Evolutionary conservation across 2,329 filamentous ascomycete species (phyloP), one percentile per base, ranked within the genome.

Genomic region (Plenodomus lindquistii): DNA sequence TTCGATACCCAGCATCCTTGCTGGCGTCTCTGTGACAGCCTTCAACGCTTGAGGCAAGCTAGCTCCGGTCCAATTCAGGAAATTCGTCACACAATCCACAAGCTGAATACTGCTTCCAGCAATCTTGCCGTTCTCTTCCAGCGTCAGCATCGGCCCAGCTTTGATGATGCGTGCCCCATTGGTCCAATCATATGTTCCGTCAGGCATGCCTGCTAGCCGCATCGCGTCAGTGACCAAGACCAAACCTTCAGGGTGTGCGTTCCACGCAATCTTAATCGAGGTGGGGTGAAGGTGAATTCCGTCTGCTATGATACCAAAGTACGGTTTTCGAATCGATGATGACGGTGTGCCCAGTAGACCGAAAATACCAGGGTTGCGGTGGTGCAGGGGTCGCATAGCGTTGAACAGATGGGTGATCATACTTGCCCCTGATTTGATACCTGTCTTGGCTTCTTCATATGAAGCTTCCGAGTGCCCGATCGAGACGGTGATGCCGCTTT

Each of bases 331-430:
- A 22, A 63, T 58, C 16, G 60, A 64, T 1, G 58, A 59, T 2
- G 69, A 67, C 0, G 63, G 58, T 2, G 70, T 71, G 50, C 91
- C 91, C 13, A 97, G 77, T 0, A 95, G 84, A 21, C 92, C 92
- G 68, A 96, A 96, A 60, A 96, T 85, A 31, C 91, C 91, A 0
- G 92, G 91, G 72, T 96, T 91, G 48, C 92, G 87, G 77, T 97
- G 91, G 71, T 94, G 89, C 42, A 96, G 83, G 13, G 91, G 91
- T 1, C 86, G 82, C 91, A 96, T 96, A 20, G 91, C 91, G 70
- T 96, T 96, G 82, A 96, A 96, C 1, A 96, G 80, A 66, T 96
- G 91, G 0, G 91, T 96, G 58, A 96, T 88, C 89, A 95, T 96
- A 40, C 83, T 88, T 2, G 89, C 89, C 42, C 91, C 91, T 6